Base-by-base conservation (phyloP, 2,329 filamentous ascomycete genomes). In the Sarocladium oryzae region DNA sequence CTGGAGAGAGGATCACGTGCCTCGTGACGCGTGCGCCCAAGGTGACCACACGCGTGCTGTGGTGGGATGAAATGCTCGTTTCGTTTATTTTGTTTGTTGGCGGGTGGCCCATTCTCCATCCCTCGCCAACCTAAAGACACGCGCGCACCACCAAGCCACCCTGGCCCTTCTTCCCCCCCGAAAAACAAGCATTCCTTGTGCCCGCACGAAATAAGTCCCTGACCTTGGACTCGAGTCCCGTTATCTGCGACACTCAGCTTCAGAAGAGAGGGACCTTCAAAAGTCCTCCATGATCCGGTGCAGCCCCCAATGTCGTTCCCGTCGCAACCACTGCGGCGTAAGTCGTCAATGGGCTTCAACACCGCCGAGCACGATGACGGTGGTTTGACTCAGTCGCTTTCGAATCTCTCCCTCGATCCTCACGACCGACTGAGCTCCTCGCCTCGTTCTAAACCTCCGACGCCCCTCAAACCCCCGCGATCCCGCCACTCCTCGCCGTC, bases 361-460 rank as follows among this genome's bases (percentile, higher is more conserved):
- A 40, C 41, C 35, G 36, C 32, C 50, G 57, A 61, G 38, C 63
- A 67, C 51, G 59, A 62, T 38, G 63, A 64, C 43, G 54, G 52
- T 45, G 68, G 66, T 49, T 60, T 75, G 54, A 61, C 69, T 32
- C 66, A 67, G 51, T 73, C 73, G 23, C 64, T 77, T 50, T 66
- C 68, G 53, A 70, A 72, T 51, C 71, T 78, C 16, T 71, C 72
- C 16, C 61, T 48, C 28, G 43, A 48, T 33, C 43, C 43, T 32
- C 24, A 33, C 77, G 45, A 65, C 68, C 21, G 64, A 36, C 20
- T 23, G 33, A 16, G 5, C 59, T 2, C 64, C 67, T 15, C 64
- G 28, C 61, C 66, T 43, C 60, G 62, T 48, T 56, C 56, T 46
- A 57, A 59, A 43, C 58, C 61, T 6, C 59, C 65, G n/a, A 63